Base-by-base conservation (phyloP, 1,284 basidiomycete species). In the Volvariella volvacea region DNA sequence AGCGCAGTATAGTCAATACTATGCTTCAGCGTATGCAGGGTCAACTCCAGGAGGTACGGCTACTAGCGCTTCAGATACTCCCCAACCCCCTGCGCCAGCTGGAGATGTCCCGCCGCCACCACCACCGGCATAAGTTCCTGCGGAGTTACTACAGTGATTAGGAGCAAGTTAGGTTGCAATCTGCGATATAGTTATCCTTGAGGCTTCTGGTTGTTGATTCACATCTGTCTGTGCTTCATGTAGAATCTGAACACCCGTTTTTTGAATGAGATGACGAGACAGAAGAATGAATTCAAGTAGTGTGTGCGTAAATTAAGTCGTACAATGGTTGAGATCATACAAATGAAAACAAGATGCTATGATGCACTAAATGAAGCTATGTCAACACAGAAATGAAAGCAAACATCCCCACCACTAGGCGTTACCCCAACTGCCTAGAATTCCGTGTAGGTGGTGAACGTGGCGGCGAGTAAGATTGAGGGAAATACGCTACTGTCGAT, bases 1-100 rank as follows among this genome's bases (percentile, higher is more conserved):
- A 54, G 72, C 78, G 47, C 83, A 87, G 53, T 87, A 88, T 53
- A 72, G 69, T 9, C 80, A 86, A 50, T 87, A 86, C 58, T 88
- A 88, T 54, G 71, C 73, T 8, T 59, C 62, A 3, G 60, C 63
- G 39, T 56, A 55, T n/a, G 42, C 58, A 9, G 50, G 52, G 19
- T 41, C 34, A 36, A 36, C 34, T 6, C 34, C 34, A 16, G 34
- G 34, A 9, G 43, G 44, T 20, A 43, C 28, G 14, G 31, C 40
- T 19, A 38, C 55, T 37, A 25, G 30, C 14, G 16, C 19, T 17
- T 20, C 25, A 3, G 32, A 28, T 6, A 43, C 45, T n/a, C 41
- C 46, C 12, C 42, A 45, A 16, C 49, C 44, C 21, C 41, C 46
- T n/a, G 44, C 47, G 16, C 49, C 44, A 22, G 45, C 45, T 14